Base-by-base conservation (phyloP, 805 yeast genomes). In the Lipomyces chichibuensis region DNA sequence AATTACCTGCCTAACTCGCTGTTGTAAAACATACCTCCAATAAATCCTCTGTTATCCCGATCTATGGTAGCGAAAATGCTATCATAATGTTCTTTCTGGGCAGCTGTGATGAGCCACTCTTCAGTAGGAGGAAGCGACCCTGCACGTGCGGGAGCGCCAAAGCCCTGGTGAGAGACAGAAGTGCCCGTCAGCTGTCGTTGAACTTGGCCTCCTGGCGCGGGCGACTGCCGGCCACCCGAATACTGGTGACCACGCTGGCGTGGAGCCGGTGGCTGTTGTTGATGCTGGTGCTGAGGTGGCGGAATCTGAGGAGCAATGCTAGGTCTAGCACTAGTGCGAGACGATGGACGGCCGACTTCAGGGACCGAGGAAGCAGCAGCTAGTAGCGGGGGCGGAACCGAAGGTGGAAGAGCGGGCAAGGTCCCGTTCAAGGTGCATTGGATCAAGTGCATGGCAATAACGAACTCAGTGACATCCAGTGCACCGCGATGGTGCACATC, bases 371-470 rank as follows among this genome's bases (percentile, higher is more conserved):
- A 70, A 78, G 79, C 79, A 4, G 77, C 72, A 6, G 75, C 76
- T 56, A 69, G 68, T 13, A 77, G 73, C 3, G 75, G 66, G 2
- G 75, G 72, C 1, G 90, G 87, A 49, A 87, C 71, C 0, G 76
- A 54, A 6, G 78, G 69, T 7, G 91, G 88, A 73, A 92, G 80
- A 60, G 86, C 85, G 60, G 83, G 84, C 72, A 92, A 78, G 2
- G 85, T 73, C 52, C 92, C 90, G 73, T 86, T 85, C 74, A 92
- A 81, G 39, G 89, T 80, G 72, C 92, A 88, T 77, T 94, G 98
- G 70, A 95, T 91, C 75, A 95, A 83, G 78, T 91, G 96, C 99
- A 95, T 94, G 7, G 98, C 98, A 74, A 94, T 85, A 57, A 91
- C 85, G 74, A 95, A 95, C 76, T 91, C 93, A 17, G 87, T 83